Evolutionary conservation across 805 yeast genomes (phyloP).

Genomic region (Kuraishia ogatae): DNA sequence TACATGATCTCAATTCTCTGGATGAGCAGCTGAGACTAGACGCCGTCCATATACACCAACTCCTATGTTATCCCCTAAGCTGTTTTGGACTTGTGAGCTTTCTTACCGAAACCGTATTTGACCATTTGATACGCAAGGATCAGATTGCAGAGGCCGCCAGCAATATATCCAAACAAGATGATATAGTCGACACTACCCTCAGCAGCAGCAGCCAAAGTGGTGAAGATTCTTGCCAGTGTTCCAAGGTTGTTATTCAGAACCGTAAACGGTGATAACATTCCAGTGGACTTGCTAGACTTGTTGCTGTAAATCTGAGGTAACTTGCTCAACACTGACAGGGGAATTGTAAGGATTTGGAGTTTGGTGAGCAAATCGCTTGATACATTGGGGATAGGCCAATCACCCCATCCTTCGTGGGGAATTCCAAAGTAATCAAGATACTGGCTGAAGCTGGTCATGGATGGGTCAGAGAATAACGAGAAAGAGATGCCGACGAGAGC

Average conservation of each 20-base stretch:
- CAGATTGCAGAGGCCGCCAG: conserved; percentile 23
- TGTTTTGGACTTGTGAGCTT: conserved; percentile 7
- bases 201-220: conserved; percentile 20
- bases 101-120: conserved; percentile 15
- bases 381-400: conserved; percentile 9
- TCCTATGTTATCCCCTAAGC: neutral
- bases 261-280: conserved; percentile 27
- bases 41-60: neutral
- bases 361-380: conserved; percentile 10
- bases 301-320: conserved; percentile 33
- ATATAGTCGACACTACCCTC: conserved; percentile 23
- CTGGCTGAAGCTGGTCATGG: neutral
- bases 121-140: conserved; percentile 26
- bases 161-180: conserved; percentile 21
- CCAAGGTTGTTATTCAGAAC: conserved; percentile 28
- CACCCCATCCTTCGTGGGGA: neutral
- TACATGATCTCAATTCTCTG: neutral
- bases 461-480: conserved; percentile 4
- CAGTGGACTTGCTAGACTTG: conserved; percentile 29
- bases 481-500: conserved; percentile 1
- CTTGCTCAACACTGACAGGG: conserved; percentile 25
- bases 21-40: too few relatives aligned
- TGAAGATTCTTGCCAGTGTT: conserved; percentile 28
- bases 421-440: neutral
- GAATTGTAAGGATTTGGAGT: conserved; percentile 25